Conservation (phyloP, 1,284 basidiomycete species). For the Mycosarcoma maydis region DNA sequence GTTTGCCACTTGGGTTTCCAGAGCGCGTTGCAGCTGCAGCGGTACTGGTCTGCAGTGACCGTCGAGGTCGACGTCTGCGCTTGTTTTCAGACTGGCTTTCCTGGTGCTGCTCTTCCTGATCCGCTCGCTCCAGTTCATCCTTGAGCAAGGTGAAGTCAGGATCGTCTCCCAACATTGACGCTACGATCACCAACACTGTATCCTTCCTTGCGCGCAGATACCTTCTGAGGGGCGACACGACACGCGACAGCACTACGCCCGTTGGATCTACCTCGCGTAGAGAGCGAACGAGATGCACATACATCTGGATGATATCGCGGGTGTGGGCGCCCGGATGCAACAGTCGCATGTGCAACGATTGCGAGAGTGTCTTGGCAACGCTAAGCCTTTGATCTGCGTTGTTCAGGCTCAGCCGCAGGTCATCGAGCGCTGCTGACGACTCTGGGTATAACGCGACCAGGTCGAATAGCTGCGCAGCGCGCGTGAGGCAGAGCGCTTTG, state of each 20-base stretch:
- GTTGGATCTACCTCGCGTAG: slow-evolving; percentile 89
- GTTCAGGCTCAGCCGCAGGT: slow-evolving; percentile 75
- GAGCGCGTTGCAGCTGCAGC: background rate
- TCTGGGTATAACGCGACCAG: slow-evolving; percentile 94
- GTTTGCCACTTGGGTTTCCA: slow-evolving; percentile 7
- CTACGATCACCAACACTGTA: slow-evolving; percentile 60
- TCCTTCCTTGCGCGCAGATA: slow-evolving; percentile 61
- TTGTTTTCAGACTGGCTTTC: slow-evolving; percentile 11
- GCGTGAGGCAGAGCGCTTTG: slow-evolving; percentile 42
- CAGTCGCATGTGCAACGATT: slow-evolving; percentile 74
- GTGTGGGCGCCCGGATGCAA: slow-evolving; percentile 97
- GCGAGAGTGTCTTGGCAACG: slow-evolving; percentile 74
- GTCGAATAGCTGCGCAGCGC: slow-evolving; percentile 79
- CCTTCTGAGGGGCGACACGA: slow-evolving; percentile 56
- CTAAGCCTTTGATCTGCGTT: slow-evolving; percentile 67
- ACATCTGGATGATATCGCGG: slow-evolving; percentile 87
- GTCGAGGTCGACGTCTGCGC: slow-evolving; percentile 18
- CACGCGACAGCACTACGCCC: slow-evolving; percentile 78
- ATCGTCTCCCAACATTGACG: slow-evolving; percentile 62
- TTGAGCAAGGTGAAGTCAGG: slow-evolving; percentile 58
- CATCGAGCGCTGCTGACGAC: slow-evolving; percentile 84
- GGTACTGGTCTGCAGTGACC: slow-evolving; percentile 11
- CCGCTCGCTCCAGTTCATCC: slow-evolving; percentile 51
- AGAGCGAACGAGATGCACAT: slow-evolving; percentile 93
- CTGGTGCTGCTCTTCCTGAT: slow-evolving; percentile 38